phyloP scores from a whole-genome alignment of 371 early-diverging fungal species.

The Parasitella parasitica region DNA sequence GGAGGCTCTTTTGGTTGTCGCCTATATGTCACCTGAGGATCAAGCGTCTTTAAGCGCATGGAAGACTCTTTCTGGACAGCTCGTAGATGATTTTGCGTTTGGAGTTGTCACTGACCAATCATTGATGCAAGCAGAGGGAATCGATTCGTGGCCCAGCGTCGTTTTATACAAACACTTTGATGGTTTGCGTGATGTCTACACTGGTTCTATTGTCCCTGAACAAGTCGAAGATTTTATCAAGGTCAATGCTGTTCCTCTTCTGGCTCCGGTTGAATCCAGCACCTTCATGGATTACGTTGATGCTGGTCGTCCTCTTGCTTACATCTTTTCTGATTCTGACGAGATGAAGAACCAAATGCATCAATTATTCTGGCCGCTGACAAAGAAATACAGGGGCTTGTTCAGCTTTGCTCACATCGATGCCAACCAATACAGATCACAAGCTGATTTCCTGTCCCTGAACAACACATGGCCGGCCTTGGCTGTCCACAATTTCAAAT shows the following conservation, averaged over 20 bases:
- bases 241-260: conserved; percentile 68
- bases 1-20: conserved; percentile 84
- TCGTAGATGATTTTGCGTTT: conserved; percentile 76
- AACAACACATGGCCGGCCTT: conserved; percentile 79
- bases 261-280: conserved; percentile 79
- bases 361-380: conserved; percentile 57
- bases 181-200: conserved; percentile 60
- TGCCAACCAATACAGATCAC: conserved; percentile 70
- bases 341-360: conserved; percentile 56
- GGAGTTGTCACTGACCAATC: conserved; percentile 60
- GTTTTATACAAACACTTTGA: conserved; percentile 69
- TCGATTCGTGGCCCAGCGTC: conserved; percentile 46
- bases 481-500: conserved; percentile 70
- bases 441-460: conserved; percentile 77
- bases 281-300: conserved; percentile 78
- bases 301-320: conserved; percentile 79
- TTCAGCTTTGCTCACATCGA: conserved; percentile 82
- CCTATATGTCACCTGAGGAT: conserved; percentile 61
- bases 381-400: conserved; percentile 73
- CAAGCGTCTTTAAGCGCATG: conserved; percentile 53
- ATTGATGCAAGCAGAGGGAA: conserved; percentile 26
- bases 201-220: conserved; percentile 41
- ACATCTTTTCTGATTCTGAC: conserved; percentile 68
- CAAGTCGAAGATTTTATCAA: conserved; percentile 54
- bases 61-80: conserved; percentile 59